Percentiles rank a stretch among this genome's conserved stretches.
Conservation (phyloP, 495 filamentous ascomycete species). For the Xylaria telfairii region DNA sequence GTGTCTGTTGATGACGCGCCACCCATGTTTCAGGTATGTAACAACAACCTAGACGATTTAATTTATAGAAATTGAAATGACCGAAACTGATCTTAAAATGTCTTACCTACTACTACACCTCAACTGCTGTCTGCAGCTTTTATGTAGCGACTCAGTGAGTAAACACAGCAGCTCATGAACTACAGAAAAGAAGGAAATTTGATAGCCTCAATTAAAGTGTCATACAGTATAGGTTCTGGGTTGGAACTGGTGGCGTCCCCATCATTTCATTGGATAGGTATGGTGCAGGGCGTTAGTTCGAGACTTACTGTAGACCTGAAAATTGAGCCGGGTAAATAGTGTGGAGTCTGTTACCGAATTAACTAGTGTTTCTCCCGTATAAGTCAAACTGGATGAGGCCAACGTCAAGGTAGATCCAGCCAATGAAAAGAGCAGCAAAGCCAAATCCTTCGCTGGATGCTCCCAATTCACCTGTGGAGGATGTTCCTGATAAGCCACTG, state of each 20-base stretch:
- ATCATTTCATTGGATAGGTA: neutral
- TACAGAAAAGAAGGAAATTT: too few species aligned
- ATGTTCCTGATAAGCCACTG: neutral
- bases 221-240: too few species aligned
- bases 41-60: too few species aligned
- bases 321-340: neutral
- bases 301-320: neutral
- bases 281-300: neutral
- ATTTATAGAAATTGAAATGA: too few species aligned
- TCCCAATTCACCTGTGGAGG: neutral
- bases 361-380: neutral
- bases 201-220: too few species aligned
- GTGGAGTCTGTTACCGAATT: neutral
- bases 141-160: too few species aligned
- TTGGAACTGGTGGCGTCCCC: neutral
- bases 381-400: neutral
- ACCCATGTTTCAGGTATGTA: neutral
- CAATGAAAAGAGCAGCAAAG: neutral
- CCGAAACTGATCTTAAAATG: too few species aligned
- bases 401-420: neutral
- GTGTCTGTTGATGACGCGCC: neutral
- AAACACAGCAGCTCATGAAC: too few species aligned
- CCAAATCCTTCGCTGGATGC: neutral
- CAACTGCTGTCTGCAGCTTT: too few species aligned
- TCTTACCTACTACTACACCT: too few species aligned